Base-by-base conservation (phyloP, 371 early-diverging fungal genomes). In the Synchytrium microbalum region DNA sequence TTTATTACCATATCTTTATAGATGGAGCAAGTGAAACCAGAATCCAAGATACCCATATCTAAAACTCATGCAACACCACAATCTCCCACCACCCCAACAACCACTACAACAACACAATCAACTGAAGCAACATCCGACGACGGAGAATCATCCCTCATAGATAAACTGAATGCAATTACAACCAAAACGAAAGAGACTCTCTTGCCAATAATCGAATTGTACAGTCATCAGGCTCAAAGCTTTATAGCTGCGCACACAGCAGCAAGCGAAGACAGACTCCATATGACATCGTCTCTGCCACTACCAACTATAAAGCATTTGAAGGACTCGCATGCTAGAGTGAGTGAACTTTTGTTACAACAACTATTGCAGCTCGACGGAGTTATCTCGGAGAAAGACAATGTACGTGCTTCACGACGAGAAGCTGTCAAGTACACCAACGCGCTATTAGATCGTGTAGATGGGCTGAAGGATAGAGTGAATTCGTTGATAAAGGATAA, bases 291-390 rank as follows among this genome's bases (percentile, higher is more conserved):
- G 46, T 5, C 46, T 5, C 46, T 38, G 46, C 46, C 46, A 5
- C 19, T 38, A 19, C 46, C 46, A 19, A 38, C 28, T n/a, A 56
- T 61, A 3, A 77, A 73, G 59, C 61, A 67, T 19, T 54, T 77
- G 24, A 54, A 69, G 23, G 69, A 69, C 51, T 38, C 51, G 58
- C 68, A 74, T 58, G 57, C 64, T 16, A 63, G 64, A 53, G 30
- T 65, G 13, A 33, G 66, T 24, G 79, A 78, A 60, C 31, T 74
- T 46, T 60, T 77, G 33, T 53, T 78, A 62, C 76, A 78, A 66
- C 28, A 55, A 3, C 62, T 78, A 54, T 38, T 78, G 16, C 75
- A 76, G 64, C 54, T 78, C 2, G 79, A 78, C 61, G 71, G 68
- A 19, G 73, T 76, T 26, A 32, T n/a, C 3, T 64, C 66, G 0